Evolutionary conservation across 139 green algal species (phyloP), one percentile per base, ranked within the genome.

Genomic region (Eudorina sp.): DNA sequence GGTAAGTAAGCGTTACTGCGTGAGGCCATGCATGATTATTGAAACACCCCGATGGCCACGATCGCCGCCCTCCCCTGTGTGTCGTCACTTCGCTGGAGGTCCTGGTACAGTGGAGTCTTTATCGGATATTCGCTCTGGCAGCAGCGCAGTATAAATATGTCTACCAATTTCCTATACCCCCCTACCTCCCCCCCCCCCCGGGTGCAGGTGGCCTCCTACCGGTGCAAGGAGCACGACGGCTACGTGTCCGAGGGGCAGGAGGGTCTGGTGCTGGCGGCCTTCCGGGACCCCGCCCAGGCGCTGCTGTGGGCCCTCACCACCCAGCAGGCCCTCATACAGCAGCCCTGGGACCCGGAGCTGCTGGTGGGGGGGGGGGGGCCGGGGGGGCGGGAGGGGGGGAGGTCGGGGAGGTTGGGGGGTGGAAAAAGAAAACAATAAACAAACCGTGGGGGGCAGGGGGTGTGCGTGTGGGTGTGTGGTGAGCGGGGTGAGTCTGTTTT

Each of bases 281-380:
- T 88, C 82, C 19, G 82, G 2, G 82, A 88, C 82, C 66, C 82
- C 19, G 64, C 46, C 9, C 46, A 69, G 66, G 82, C 82, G 48
- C 82, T 88, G 82, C 19, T 80, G 31, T 88, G 82, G 82, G 82
- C 82, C 64, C 82, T 88, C 2, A 43, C 31, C 45, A 80, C 66
- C 9, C 82, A 88, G 68, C 64, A 79, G 82, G 64, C 64, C 9
- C 64, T 88, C 41, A 51, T 79, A 0, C 38, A 43, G 3, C 40
- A 53, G 46, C 64, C 62, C 0, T 88, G 82, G 82, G 82, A 88
- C 66, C 64, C 66, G 5, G 66, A 70, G 64, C 82, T 88, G 38
- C 82, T 88, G 66, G 82, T 88, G 31, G 9, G 82, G 31, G 40
- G 69, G 40, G 66, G 31, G 11, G 25, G 31, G 66, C 13, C 13